Base-by-base conservation (phyloP, 768 basidiomycete genomes). In the Amanita exitialis region DNA sequence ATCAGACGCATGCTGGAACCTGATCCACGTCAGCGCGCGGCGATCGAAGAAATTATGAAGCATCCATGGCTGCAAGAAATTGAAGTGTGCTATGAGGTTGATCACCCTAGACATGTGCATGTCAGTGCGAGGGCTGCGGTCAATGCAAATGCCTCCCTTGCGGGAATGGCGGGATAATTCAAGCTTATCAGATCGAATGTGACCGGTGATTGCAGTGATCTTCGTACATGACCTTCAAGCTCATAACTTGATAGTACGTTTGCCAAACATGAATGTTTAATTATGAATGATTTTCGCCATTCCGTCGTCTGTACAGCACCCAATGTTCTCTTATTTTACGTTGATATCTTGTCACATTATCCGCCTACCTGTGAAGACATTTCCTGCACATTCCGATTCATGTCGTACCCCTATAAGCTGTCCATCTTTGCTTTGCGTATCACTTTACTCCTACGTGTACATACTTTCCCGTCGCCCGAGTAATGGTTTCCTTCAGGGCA, bases 1-100 rank as follows among this genome's bases (percentile, higher is more conserved):
- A 79, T 97, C 47, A 80, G 93, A 60, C 81, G 81, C 71, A 98
- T 99, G 94, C 77, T 99, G 51, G 92, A 98, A 63, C 96, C 95
- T 3, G 84, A 96, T 60, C 91, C 94, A 20, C 85, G 85, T 64
- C 64, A 72, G 41, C 73, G 95, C 23, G 72, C 72, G 51, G 68
- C 78, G 44, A 87, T 95, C 57, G 93, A 97, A 58, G 87, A 91
- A 49, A 79, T 86, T 49, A 70, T 93, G 53, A 72, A 71, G 56
- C 80, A 93, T 58, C 58, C 80, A 53, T 97, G 93, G 93, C 69
- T 95, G 48, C 68, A 78, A 67, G 64, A 73, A 27, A 87, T 96
- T 56, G 86, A 93, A 69, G 80, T 94, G 12, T 96, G 92, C 65
- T 77, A 85, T 66, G 71, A 76, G 48, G 78, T 75, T 38, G 60